Conservation (phyloP, 1,284 basidiomycete genomes). For the Veloporphyrellus conicus region DNA sequence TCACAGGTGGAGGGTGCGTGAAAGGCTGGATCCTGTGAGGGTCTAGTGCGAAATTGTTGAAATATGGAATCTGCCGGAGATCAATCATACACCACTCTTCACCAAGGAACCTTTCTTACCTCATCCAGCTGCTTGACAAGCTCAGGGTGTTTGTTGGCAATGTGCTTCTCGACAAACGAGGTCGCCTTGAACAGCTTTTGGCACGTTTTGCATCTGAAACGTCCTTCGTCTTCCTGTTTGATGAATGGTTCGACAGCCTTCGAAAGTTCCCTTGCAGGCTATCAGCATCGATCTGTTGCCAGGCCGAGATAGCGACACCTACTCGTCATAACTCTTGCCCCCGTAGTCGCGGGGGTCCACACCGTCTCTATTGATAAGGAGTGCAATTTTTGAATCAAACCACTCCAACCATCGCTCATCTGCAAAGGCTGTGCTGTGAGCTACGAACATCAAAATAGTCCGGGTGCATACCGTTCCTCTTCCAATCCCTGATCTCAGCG, state of each 20-base stretch:
- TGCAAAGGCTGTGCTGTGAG: slow-evolving; percentile 29
- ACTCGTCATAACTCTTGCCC: slow-evolving; percentile 87
- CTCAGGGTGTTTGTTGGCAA: slow-evolving; percentile 84
- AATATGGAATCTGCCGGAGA: slow-evolving; percentile 66
- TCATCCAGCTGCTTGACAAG: slow-evolving; percentile 74
- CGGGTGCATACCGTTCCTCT: slow-evolving; percentile 56
- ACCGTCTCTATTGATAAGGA: slow-evolving; percentile 69
- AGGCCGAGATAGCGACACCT: slow-evolving; percentile 33
- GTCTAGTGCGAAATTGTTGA: slow-evolving; percentile 91
- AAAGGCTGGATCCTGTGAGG: slow-evolving; percentile 88
- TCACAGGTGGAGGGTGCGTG: slow-evolving; percentile 63
- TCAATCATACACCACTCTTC: slow-evolving; percentile 18
- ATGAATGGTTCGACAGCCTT: slow-evolving; percentile 74
- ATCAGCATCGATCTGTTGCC: slow-evolving; percentile 12
- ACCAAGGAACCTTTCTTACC: slow-evolving; percentile 41
- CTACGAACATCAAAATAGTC: slow-evolving; percentile 9
- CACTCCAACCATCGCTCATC: slow-evolving; percentile 86
- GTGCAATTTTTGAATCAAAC: slow-evolving; percentile 78
- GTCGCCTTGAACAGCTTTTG: slow-evolving; percentile 94
- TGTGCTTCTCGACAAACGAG: slow-evolving; percentile 92
- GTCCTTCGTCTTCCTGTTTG: slow-evolving; percentile 92
- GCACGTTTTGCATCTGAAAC: slow-evolving; percentile 92
- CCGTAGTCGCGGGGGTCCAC: slow-evolving; percentile 84
- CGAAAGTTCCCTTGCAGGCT: slow-evolving; percentile 62
- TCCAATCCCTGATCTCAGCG: slow-evolving; percentile 55